Base-by-base conservation (phyloP, 306 rosid genomes). In the Rosa persica region DNA sequence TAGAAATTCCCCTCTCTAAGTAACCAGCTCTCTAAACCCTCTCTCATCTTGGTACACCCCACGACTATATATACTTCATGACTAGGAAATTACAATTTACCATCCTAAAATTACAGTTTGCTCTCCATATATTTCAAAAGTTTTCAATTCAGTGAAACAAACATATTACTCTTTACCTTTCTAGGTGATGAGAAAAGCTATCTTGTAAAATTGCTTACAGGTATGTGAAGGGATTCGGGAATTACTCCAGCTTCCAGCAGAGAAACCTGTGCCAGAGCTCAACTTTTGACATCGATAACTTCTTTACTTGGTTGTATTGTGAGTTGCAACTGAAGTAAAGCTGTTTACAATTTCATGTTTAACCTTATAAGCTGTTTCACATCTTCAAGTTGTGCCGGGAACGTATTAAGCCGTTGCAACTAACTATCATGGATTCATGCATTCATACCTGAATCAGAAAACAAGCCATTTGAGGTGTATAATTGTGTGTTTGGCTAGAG, bases 211-310 rank as follows among this genome's bases (percentile, higher is more conserved):
- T 79, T 76, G 68, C 73, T 78, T 81, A 83, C 89, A 95, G 99
- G 97, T 95, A 19, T 81, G 75, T 11, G 94, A 91, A 89, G 99
- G 99, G 78, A 93, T 95, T 77, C 82, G 91, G 60, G 98, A 93
- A 60, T 72, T 95, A 36, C 93, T 95, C 77, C 83, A 93, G 81
- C 86, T 89, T 78, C 93, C 98, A 48, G 97, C 97, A 54, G 97
- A 91, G 87, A 86, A 76, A 78, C 70, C 87, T 55, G 64, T 76
- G 38, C 89, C 87, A n/a, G 80, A 78, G 74, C 89, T 79, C 67
- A 64, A 61, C 19, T 82, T 90, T 81, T 92, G 83, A 90, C 80
- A 27, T 54, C 7, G 1, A 10, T 10, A 27, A 30, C 46, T 27
- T 44, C 3, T 43, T 27, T 42, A 68, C 34, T 17, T 61, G 1